These are phyloP conservation scores for Penicillium angulare DNA, from an alignment of 495 filamentous ascomycete genomes.

Conservation along the genomic window DNA sequence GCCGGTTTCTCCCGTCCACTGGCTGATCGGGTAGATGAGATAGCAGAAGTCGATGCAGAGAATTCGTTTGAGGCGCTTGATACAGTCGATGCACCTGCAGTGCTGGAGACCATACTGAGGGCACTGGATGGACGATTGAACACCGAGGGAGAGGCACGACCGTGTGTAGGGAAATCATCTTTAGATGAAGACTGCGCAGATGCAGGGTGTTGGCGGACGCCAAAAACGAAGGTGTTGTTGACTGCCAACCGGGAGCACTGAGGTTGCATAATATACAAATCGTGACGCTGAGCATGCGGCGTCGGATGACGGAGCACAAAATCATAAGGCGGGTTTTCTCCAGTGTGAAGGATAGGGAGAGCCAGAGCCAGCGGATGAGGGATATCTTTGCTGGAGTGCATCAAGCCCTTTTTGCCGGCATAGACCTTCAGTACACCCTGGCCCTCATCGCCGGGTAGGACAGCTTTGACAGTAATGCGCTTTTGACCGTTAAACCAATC, in stretches of 20 bases:
- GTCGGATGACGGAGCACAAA: slow-evolving; percentile 93
- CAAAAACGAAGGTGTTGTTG: slow-evolving; percentile 98
- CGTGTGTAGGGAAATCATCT: slow-evolving; percentile 42
- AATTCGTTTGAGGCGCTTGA: slow-evolving; percentile 45
- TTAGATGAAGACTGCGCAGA: slow-evolving; percentile 47
- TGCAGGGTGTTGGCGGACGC: slow-evolving; percentile 87
- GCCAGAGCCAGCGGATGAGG: slow-evolving; percentile 88
- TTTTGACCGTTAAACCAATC: slow-evolving; percentile 88
- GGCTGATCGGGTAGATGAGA: slow-evolving; percentile 53
- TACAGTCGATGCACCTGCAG: slow-evolving; percentile 36
- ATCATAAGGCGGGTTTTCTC: slow-evolving; percentile 89
- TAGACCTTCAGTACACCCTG: slow-evolving; percentile 90
- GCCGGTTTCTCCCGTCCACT: slow-evolving; percentile 75
- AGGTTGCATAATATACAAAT: slow-evolving; percentile 93
- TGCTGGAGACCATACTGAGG: slow-evolving; percentile 69
- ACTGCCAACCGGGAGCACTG: slow-evolving; percentile 83
- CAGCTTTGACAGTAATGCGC: slow-evolving; percentile 86
- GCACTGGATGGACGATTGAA: slow-evolving; percentile 75
- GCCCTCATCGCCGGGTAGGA: slow-evolving; percentile 87
- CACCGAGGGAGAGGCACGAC: slow-evolving; percentile 61
- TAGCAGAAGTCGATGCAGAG: slow-evolving; percentile 46
- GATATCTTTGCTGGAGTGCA: slow-evolving; percentile 93
- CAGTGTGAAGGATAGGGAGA: slow-evolving; percentile 86
- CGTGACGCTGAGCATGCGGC: slow-evolving; percentile 92
- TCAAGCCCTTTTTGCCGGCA: slow-evolving; percentile 87